phyloP scores from a whole-genome alignment of 495 filamentous ascomycete species.

The Hyaloscypha finlandica region DNA sequence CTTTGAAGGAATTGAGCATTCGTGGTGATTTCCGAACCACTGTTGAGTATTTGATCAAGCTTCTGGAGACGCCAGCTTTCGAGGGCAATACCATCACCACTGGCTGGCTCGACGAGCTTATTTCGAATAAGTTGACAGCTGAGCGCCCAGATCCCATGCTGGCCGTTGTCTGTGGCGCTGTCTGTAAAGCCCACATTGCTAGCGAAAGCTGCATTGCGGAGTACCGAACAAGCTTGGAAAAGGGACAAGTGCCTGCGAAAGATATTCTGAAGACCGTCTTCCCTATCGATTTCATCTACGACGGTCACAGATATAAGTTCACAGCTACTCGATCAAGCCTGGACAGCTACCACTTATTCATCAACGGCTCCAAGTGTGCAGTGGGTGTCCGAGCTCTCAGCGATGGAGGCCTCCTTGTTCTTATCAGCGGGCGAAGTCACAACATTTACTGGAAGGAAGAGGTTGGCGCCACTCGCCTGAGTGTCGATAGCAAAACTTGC shows the following conservation, averaged over 20 bases:
- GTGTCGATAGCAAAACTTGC: conserved; percentile 97
- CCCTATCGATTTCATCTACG: conserved; percentile 98
- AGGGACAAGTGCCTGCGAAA: conserved; percentile 94
- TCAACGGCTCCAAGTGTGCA: conserved; percentile 96
- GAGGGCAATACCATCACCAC: conserved; percentile 99
- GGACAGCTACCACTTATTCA: conserved; percentile 98
- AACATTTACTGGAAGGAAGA: conserved; percentile 99
- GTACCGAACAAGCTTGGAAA: conserved; percentile 88
- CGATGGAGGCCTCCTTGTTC: conserved; percentile 91
- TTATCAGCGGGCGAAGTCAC: conserved; percentile 89
- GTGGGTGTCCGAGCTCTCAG: conserved; percentile 90
- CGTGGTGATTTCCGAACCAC: conserved; percentile 99
- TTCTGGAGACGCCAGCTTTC: conserved; percentile 97
- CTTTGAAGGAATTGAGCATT: conserved; percentile 97
- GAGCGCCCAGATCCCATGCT: conserved; percentile 92
- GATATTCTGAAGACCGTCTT: conserved; percentile 98
- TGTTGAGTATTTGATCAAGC: conserved; percentile 98
- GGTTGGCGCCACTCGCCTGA: conserved; percentile 90
- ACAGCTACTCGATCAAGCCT: conserved; percentile 90
- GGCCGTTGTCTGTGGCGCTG: conserved; percentile 89
- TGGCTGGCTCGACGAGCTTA: conserved; percentile 98
- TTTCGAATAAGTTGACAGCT: conserved; percentile 94
- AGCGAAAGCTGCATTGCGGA: conserved; percentile 86
- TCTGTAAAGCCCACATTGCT: conserved; percentile 91
- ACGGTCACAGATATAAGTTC: conserved; percentile 95